Evolutionary conservation across 2,329 filamentous ascomycete species (phyloP).

Genomic region (Neofusicoccum laricinum): DNA sequence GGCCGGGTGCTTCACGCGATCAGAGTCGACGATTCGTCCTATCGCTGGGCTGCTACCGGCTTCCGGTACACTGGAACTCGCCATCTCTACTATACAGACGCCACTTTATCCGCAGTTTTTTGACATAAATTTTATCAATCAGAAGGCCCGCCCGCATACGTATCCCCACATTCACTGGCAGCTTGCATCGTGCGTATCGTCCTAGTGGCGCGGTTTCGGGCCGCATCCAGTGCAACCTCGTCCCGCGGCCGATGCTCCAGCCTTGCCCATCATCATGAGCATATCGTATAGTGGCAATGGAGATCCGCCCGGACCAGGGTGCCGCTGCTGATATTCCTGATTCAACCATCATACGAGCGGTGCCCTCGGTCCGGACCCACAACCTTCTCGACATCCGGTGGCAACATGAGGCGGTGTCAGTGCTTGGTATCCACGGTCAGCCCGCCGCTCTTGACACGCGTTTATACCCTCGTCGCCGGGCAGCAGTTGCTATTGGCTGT

Average conservation of each 20-base stretch:
- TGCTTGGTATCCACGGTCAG: neutral
- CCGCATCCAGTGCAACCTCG: constrained; percentile 3
- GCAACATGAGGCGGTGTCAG: neutral
- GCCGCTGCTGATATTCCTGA: neutral
- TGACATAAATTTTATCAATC: constrained; percentile 10
- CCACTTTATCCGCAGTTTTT: constrained; percentile 3
- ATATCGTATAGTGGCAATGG: neutral
- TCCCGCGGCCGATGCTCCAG: neutral
- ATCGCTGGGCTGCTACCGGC: neutral
- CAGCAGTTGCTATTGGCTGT: constrained; percentile 10
- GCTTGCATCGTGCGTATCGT: neutral
- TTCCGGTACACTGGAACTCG: neutral
- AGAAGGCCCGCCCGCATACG: constrained; percentile 7
- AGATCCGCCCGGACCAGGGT: neutral
- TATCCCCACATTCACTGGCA: neutral
- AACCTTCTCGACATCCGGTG: neutral
- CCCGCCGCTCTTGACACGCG: neutral
- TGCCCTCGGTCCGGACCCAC: constrained; percentile 2
- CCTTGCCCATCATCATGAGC: neutral
- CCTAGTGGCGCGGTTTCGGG: constrained; percentile 7
- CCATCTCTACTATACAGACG: neutral
- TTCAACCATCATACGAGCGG: neutral
- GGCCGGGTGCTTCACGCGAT: constrained; percentile 1
- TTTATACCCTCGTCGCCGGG: constrained; percentile 8
- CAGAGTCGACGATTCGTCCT: neutral